Base-by-base conservation (phyloP, 106 monocot species). In the Dioscorea dumetorum region DNA sequence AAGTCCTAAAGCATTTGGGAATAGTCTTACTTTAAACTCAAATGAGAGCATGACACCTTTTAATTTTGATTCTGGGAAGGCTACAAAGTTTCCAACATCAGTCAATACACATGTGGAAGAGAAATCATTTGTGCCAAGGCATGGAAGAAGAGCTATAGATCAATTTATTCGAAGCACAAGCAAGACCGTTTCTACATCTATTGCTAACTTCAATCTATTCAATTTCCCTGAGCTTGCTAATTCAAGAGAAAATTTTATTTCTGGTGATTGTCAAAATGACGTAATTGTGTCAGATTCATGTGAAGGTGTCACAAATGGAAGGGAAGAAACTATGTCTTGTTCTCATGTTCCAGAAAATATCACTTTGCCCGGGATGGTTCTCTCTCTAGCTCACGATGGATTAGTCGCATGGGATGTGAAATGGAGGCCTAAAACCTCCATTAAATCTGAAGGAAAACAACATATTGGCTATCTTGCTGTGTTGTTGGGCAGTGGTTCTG, bases 351-450 rank as follows among this genome's bases (percentile, higher is more conserved):
- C 76, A 33, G 72, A 85, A 31, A 75, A 73, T 60, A 60, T 82
- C 62, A 58, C 75, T 71, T 67, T 88, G 59, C 95, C 95, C 0
- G 81, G 79, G 63, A 28, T 91, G 71, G 74, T 91, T 22, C 70
- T 88, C 8, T 91, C 84, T 70, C 70, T 95, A 66, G 95, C 77
- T 61, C 95, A 95, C 75, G 86, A 86, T 76, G 95, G 95, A 66
- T 86, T 82, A 78, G 88, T 95, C 80, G 88, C 88, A 33, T 95
- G 95, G 95, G 95, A 95, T 78, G 67, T 95, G 64, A 95, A 95
- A 82, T 95, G 95, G 95, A 91, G 82, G 69, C 95, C 95, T 60
- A 31, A 13, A 15, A 49, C 22, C 32, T 24, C 16, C 8, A 63
- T 35, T 79, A 49, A 73, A 49, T 67, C 72, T 60, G 66, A 73